A percentile compares a stretch with the other conserved stretches of the same genome.
Evolutionary conservation across 495 filamentous ascomycete genomes (phyloP).

Genomic region (Aspergillus diversus): DNA sequence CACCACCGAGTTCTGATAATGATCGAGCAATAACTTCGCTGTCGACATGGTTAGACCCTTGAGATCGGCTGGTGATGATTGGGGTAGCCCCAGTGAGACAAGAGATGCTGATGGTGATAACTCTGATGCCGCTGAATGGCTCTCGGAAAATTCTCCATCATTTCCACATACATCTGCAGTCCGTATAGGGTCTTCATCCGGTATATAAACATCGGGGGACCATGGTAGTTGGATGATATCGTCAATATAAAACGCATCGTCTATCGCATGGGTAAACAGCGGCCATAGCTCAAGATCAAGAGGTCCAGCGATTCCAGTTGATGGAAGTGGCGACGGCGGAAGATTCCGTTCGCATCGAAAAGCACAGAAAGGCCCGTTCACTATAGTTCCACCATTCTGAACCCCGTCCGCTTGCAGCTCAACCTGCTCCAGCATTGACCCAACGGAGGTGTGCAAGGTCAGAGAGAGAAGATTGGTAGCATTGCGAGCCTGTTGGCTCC

Average conservation of each 20-base stretch:
- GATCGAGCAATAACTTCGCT: constrained; percentile 10
- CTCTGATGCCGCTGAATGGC: background rate
- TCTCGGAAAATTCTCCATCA: no score
- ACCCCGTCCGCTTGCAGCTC: constrained; percentile 2
- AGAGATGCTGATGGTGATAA: background rate
- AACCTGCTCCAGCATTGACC: constrained; percentile 10
- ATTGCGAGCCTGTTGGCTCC: constrained; percentile 3
- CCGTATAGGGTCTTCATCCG: no score
- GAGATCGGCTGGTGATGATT: constrained; percentile 5
- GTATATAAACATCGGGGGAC: background rate
- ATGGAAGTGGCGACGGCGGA: background rate
- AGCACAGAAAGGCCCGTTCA: constrained; percentile 12
- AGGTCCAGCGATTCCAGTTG: background rate
- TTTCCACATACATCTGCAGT: no score
- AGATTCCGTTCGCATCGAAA: constrained; percentile 1
- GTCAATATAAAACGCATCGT: background rate
- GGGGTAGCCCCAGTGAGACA: background rate
- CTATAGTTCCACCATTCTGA: background rate
- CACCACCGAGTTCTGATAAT: constrained; percentile 9
- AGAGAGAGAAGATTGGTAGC: constrained; percentile 7
- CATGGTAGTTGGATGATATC: background rate
- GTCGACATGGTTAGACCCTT: constrained; percentile 13
- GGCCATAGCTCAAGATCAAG: constrained; percentile 5
- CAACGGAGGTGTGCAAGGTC: background rate
- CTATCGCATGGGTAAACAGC: background rate